phyloP scores from a whole-genome alignment of 1,284 basidiomycete genomes.

The Volvariella volvacea region DNA sequence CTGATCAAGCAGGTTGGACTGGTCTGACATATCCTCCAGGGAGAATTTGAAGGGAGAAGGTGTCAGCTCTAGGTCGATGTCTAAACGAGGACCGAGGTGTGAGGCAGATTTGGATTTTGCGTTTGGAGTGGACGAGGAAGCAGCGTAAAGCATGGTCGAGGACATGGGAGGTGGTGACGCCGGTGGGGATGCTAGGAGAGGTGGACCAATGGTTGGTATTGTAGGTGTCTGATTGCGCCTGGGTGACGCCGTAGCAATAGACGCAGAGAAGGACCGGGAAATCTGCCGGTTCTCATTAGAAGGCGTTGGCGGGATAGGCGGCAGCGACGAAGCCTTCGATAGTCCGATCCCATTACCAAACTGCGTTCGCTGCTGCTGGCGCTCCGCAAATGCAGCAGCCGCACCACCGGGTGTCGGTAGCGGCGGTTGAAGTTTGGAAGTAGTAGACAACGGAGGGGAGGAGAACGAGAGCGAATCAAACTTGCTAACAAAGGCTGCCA shows the following conservation, averaged over 20 bases:
- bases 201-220: neutral
- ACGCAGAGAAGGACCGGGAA: neutral
- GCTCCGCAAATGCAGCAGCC: slow-evolving; percentile 39
- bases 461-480: slow-evolving; percentile 57
- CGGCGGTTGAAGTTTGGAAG: slow-evolving; percentile 31
- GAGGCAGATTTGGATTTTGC: neutral
- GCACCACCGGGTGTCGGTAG: slow-evolving; percentile 46
- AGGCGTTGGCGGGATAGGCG: slow-evolving; percentile 10
- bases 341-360: slow-evolving; percentile 2
- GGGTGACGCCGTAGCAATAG: neutral
- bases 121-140: neutral
- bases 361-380: slow-evolving; percentile 26
- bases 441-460: slow-evolving; percentile 21
- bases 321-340: slow-evolving; percentile 4
- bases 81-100: slow-evolving; percentile 9
- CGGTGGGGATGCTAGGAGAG: too few relatives aligned
- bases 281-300: slow-evolving; percentile 13
- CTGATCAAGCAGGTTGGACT: slow-evolving; percentile 58
- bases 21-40: slow-evolving; percentile 20
- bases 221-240: neutral
- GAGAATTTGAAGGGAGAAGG: slow-evolving; percentile 48
- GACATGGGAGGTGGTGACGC: too few relatives aligned
- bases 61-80: slow-evolving; percentile 12
- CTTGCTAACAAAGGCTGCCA: slow-evolving; percentile 70
- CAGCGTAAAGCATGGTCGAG: neutral